phyloP scores from a whole-genome alignment of 2,329 filamentous ascomycete species.

The Penicillium olsonii region DNA sequence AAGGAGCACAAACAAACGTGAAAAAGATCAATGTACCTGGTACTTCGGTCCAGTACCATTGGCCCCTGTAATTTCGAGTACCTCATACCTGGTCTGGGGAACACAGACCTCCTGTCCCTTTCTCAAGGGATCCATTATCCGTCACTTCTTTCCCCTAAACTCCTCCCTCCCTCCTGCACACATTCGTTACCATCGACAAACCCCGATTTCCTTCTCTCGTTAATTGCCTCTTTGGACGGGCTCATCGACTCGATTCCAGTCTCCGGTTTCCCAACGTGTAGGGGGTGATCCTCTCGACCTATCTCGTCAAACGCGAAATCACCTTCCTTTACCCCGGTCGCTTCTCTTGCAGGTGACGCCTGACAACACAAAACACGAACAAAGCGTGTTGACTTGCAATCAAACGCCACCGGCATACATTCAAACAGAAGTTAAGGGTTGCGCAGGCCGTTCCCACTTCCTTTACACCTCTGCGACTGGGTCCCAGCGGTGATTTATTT shows the following conservation, averaged over 20 bases:
- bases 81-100: slow-evolving; percentile 15
- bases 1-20: slow-evolving; percentile 7
- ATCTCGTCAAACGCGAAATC: slow-evolving; percentile 6
- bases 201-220: slow-evolving; percentile 6
- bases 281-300: slow-evolving; percentile 1
- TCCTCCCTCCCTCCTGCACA: slow-evolving; percentile 13
- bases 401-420: slow-evolving; percentile 8
- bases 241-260: background rate
- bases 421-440: slow-evolving; percentile 30
- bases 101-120: slow-evolving; percentile 19
- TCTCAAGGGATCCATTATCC: slow-evolving; percentile 12
- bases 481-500: slow-evolving; percentile 20
- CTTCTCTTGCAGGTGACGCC: background rate
- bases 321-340: slow-evolving; percentile 1
- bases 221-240: background rate
- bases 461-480: slow-evolving; percentile 24
- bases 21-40: slow-evolving; percentile 4
- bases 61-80: slow-evolving; percentile 2
- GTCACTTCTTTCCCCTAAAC: slow-evolving; percentile 17
- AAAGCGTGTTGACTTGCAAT: slow-evolving; percentile 1
- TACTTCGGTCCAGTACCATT: background rate
- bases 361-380: background rate
- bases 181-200: slow-evolving; percentile 14
- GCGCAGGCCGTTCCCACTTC: slow-evolving; percentile 42
- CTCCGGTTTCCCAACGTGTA: slow-evolving; percentile 1